phyloP scores from a whole-genome alignment of 305 asterid genomes.

The Solanum chacoense region DNA sequence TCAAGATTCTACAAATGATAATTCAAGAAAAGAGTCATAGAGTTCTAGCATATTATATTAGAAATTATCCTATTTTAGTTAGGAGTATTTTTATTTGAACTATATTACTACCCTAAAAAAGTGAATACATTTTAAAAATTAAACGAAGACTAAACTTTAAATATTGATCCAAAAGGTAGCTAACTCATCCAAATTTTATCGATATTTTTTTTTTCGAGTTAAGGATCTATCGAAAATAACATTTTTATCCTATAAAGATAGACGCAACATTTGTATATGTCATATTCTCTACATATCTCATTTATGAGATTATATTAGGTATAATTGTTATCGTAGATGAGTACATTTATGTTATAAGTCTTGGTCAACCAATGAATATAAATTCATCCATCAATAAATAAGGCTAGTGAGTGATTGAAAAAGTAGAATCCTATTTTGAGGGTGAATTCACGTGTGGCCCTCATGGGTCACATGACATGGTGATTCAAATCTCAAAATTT shows the following conservation, averaged over 20 bases:
- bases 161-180: not conserved
- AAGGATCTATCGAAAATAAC: rapidly evolving
- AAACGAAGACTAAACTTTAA: not conserved
- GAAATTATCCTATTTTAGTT: not conserved
- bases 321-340: not conserved
- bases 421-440: not conserved
- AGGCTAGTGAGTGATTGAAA: not conserved
- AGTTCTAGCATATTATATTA: not conserved
- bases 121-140: too few relatives aligned
- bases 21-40: not conserved
- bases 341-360: not conserved
- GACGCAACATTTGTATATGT: not conserved
- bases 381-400: not conserved
- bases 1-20: not conserved
- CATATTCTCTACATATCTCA: not conserved
- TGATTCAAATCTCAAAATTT: not conserved
- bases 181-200: not conserved
- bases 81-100: not conserved
- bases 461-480: slow-evolving; percentile 2
- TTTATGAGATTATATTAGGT: not conserved
- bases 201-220: not conserved
- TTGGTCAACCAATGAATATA: not conserved
- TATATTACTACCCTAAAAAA: not conserved
- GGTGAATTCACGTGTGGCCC: slow-evolving; percentile 2
- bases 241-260: not conserved